These are phyloP conservation scores for Colletotrichum godetiae DNA, from an alignment of 2,329 filamentous ascomycete species.

Conservation along the genomic window DNA sequence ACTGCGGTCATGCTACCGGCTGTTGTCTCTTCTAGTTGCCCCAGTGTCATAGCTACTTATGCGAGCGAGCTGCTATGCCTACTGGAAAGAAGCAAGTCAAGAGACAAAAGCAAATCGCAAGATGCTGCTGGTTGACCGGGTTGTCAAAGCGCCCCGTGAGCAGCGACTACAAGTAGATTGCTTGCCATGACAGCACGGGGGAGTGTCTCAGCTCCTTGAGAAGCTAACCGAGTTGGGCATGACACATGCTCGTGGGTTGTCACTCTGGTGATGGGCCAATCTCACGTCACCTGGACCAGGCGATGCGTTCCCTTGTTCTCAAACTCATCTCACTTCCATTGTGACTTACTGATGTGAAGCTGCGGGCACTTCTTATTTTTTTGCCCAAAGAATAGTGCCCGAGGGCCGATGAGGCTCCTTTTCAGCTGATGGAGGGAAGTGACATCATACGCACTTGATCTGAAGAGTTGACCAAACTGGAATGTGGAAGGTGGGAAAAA, in stretches of 20 bases:
- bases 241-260: conserved; percentile 9
- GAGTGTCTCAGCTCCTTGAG: conserved; percentile 11
- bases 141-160: conserved; percentile 5
- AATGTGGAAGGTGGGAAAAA: neutral
- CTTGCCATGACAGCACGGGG: conserved; percentile 2
- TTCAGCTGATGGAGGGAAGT: neutral
- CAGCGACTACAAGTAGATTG: neutral
- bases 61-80: neutral
- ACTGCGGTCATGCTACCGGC: neutral
- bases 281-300: neutral
- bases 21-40: neutral
- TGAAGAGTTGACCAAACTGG: neutral
- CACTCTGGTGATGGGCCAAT: neutral
- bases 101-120: neutral
- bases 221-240: conserved; percentile 9
- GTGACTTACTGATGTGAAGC: no score
- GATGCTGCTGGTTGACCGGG: neutral
- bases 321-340: neutral
- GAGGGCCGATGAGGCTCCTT: neutral
- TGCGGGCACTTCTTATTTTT: no score
- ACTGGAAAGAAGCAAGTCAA: neutral
- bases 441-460: neutral
- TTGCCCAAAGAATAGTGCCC: no score
- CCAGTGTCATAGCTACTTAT: neutral
- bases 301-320: conserved; percentile 4